Base-by-base conservation (phyloP, 2,329 filamentous ascomycete species). In the Acephala macrosclerotiorum region DNA sequence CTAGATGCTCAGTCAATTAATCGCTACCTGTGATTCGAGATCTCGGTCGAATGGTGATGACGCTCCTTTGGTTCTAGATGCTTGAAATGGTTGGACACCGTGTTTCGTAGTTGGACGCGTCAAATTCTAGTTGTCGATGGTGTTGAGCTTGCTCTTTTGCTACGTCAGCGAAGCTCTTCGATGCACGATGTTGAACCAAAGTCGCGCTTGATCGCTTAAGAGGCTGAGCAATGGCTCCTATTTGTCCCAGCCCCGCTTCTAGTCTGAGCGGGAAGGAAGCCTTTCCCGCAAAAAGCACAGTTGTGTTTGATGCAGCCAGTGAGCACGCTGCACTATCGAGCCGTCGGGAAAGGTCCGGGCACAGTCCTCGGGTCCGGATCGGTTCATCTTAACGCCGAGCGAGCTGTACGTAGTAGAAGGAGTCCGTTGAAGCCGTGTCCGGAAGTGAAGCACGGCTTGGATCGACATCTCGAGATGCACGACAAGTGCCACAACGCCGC, bases 131-230 rank as follows among this genome's bases (percentile, higher is more conserved):
- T 2, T 26, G 9, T 18, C 12, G 25, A 16, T 53, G 12, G 18
- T 12, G 49, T 53, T 29, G 20, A 20, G 18, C 16, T 29, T 53
- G 49, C n/a, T n/a, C n/a, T n/a, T n/a, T n/a, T n/a, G 12, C 25
- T 53, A 53, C 49, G 49, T 53, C 49, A 53, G 49, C 14, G 18
- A 5, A 33, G 25, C 25, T 16, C n/a, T 16, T 53, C 49, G 49
- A 53, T 53, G 49, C 49, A 53, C 29, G 49, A 53, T 49, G 45
- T 49, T 22, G 22, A 22, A 9, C 22, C 45, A 49, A 18, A 29
- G 49, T 25, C 25, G 49, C 49, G 18, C 49, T 53, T 14, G 2
- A 26, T 26, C 22, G 25, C 14, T 53, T 16, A 49, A 22, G 5
- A 18, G 25, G 26, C 14, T 22, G n/a, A 49, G n/a, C 45, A 3